Conservation (phyloP, 2,329 filamentous ascomycete species). For the Rosellinia necatrix region DNA sequence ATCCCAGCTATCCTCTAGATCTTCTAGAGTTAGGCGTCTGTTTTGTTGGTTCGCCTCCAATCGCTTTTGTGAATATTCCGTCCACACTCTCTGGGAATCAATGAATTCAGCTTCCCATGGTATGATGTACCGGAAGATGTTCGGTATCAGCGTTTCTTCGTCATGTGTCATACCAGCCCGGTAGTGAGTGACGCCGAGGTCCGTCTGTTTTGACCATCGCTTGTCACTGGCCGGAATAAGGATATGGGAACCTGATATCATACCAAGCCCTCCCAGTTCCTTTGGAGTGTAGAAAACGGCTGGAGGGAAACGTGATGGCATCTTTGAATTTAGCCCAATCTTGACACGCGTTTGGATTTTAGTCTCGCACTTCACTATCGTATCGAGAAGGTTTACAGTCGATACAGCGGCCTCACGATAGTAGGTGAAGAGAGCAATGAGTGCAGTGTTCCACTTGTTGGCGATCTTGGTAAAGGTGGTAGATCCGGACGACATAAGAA, state of each 20-base stretch:
- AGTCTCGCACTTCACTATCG: constrained; percentile 98
- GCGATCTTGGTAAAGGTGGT: constrained; percentile 99
- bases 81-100: constrained; percentile 98
- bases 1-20: constrained; percentile 98
- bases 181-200: constrained; percentile 96
- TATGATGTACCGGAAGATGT: constrained; percentile 99
- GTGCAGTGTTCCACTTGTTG: constrained; percentile 98
- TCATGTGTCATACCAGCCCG: constrained; percentile 97
- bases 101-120: constrained; percentile 99
- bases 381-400: constrained; percentile 90
- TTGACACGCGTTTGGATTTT: constrained; percentile 99
- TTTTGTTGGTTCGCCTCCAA: constrained; percentile 98
- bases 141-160: constrained; percentile 95
- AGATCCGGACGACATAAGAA: constrained; percentile 98
- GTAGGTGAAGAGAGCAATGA: constrained; percentile 97
- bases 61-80: constrained; percentile 97
- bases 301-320: constrained; percentile 97
- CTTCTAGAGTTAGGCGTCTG: constrained; percentile 88
- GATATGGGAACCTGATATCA: constrained; percentile 99
- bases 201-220: constrained; percentile 97
- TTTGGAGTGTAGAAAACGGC: constrained; percentile 99
- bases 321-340: constrained; percentile 98
- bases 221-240: constrained; percentile 97
- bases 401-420: constrained; percentile 97
- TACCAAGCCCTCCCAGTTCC: constrained; percentile 92